Percentiles rank a stretch among this genome's conserved stretches.
Conservation (phyloP, 78 protist genomes). For the Isochrysis galbana region DNA sequence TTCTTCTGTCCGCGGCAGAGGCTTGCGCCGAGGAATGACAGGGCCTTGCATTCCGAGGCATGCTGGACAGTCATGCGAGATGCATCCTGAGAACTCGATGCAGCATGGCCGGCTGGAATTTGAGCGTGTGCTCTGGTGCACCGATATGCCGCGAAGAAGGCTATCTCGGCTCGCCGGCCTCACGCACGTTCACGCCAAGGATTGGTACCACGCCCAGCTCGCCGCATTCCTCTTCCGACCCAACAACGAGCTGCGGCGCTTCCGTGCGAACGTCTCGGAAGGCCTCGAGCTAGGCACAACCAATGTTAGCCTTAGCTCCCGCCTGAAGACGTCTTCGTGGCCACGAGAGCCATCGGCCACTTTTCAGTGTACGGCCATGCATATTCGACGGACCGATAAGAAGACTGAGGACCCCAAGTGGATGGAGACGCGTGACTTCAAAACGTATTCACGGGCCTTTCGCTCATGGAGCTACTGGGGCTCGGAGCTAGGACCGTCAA, state of each 20-base stretch:
- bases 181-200: background rate
- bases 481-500: background rate
- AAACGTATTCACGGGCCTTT: background rate
- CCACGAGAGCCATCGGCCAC: background rate
- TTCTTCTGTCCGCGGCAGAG: too few species aligned
- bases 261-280: background rate
- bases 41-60: too few species aligned
- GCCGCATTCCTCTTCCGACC: slow-evolving; percentile 10
- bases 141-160: background rate
- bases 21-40: too few species aligned
- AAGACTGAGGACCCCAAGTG: background rate
- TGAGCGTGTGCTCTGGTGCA: background rate
- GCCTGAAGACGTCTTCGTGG: background rate
- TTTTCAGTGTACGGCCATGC: slow-evolving; percentile 6
- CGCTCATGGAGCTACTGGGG: background rate
- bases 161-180: background rate
- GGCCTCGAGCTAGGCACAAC: background rate
- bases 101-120: background rate
- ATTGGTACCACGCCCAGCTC: slow-evolving; percentile 15
- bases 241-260: background rate
- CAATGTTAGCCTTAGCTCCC: background rate
- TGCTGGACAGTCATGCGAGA: too few species aligned
- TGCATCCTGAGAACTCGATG: background rate
- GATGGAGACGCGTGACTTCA: background rate
- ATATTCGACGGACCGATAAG: background rate